A percentile compares a stretch with the other conserved stretches of the same genome.
Evolutionary conservation across 169 alveolate species (phyloP).

Genomic region (Cryptosporidium bovis): DNA sequence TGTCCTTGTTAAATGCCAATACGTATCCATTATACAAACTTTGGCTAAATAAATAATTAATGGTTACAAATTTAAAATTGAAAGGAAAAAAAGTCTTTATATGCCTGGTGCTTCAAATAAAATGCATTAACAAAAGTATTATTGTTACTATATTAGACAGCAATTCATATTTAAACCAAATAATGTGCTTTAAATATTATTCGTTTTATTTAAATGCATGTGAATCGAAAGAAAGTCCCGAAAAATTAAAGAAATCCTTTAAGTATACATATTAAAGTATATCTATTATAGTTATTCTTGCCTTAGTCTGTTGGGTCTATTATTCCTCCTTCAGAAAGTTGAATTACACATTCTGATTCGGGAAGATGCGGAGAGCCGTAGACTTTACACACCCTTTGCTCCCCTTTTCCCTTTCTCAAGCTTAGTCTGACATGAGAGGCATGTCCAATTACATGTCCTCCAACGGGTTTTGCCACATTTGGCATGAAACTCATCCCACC

Average conservation of each 20-base stretch:
- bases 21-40: no score
- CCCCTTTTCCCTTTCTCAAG: constrained; percentile 96
- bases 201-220: no score
- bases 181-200: no score
- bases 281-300: background rate
- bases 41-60: background rate
- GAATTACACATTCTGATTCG: constrained; percentile 93
- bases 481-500: constrained; percentile 91
- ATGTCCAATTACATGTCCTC: constrained; percentile 99
- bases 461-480: constrained; percentile 93
- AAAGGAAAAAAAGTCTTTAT: background rate
- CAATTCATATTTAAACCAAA: no score
- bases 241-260: no score
- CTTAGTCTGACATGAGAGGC: constrained; percentile 95
- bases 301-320: constrained; percentile 81
- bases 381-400: constrained; percentile 94
- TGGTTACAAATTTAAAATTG: background rate
- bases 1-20: constrained; percentile 32
- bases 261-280: no score
- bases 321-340: constrained; percentile 86
- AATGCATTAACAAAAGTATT: no score
- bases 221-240: no score
- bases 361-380: constrained; percentile 97
- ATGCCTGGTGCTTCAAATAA: no score
- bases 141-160: no score